Conservation (phyloP, 106 monocot species). For the Dioscorea alata region DNA sequence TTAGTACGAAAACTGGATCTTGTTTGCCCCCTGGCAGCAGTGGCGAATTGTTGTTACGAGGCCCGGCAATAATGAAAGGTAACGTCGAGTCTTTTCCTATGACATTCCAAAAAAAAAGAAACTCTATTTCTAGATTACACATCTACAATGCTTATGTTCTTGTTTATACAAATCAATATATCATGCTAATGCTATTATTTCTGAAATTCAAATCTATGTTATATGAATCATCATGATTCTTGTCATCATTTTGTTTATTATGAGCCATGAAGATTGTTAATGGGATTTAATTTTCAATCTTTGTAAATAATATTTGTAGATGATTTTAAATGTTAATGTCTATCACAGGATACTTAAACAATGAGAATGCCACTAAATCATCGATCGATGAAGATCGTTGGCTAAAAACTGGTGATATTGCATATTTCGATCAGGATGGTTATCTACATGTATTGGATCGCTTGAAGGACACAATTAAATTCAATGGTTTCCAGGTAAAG, state of each 20-base stretch:
- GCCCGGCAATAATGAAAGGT: conserved; percentile 87
- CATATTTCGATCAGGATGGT: conserved; percentile 72
- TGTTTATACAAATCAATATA: too few relatives aligned
- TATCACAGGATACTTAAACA: conserved; percentile 56
- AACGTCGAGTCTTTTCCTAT: not conserved
- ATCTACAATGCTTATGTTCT: too few relatives aligned
- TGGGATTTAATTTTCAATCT: too few relatives aligned
- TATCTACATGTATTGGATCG: conserved; percentile 62
- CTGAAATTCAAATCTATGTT: too few relatives aligned
- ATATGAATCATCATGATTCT: too few relatives aligned
- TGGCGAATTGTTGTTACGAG: conserved; percentile 67
- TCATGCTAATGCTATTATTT: too few relatives aligned
- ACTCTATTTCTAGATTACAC: too few relatives aligned
- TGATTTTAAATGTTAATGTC: not conserved
- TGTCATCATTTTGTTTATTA: too few relatives aligned
- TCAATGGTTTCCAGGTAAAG: conserved; percentile 81
- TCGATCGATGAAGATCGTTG: conserved; percentile 43
- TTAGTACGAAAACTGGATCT: conserved; percentile 38
- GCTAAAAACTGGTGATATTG: conserved; percentile 74
- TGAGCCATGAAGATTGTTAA: too few relatives aligned
- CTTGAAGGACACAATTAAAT: conserved; percentile 79
- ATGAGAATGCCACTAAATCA: conserved; percentile 35
- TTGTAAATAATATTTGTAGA: too few relatives aligned
- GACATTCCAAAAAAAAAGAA: too few relatives aligned
- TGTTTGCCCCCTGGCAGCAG: conserved; percentile 41